Evolutionary conservation across 2,329 filamentous ascomycete genomes (phyloP).

Genomic region (Ilyonectria robusta): DNA sequence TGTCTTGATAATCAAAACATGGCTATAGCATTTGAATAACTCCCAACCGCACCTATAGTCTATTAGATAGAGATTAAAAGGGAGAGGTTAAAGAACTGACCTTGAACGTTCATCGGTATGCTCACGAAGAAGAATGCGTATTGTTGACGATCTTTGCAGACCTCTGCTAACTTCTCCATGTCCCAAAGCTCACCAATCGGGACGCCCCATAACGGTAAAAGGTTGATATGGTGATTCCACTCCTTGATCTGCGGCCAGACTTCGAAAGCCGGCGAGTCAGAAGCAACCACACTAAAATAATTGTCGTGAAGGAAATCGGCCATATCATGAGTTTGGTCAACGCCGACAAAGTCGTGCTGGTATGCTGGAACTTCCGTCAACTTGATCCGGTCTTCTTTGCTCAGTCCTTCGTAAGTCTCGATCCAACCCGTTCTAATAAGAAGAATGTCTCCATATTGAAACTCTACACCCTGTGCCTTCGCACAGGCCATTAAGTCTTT

Average conservation of each 20-base stretch:
- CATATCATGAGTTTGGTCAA: slow-evolving; percentile 9
- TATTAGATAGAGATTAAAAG: neutral
- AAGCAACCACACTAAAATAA: slow-evolving; percentile 15
- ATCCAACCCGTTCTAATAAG: slow-evolving; percentile 19
- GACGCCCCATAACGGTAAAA: slow-evolving; percentile 14
- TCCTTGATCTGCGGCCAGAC: slow-evolving; percentile 20
- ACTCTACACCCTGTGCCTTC: slow-evolving; percentile 4
- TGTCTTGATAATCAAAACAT: slow-evolving; percentile 2
- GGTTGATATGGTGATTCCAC: slow-evolving; percentile 20
- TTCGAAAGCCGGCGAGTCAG: slow-evolving; percentile 18
- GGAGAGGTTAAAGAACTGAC: neutral
- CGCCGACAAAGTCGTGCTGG: slow-evolving; percentile 12
- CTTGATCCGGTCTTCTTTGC: slow-evolving; percentile 1
- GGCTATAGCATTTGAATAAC: slow-evolving; percentile 8
- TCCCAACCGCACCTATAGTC: slow-evolving; percentile 3
- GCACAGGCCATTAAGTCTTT: slow-evolving; percentile 2
- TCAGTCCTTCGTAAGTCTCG: slow-evolving; percentile 8
- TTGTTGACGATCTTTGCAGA: neutral
- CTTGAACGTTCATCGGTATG: slow-evolving; percentile 14
- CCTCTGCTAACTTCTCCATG: neutral
- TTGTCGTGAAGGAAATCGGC: slow-evolving; percentile 19
- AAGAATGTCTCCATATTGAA: slow-evolving; percentile 15
- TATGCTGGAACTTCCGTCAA: slow-evolving; percentile 10
- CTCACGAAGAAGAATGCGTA: slow-evolving; percentile 10
- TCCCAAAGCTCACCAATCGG: slow-evolving; percentile 18